Evolutionary conservation across 768 basidiomycete genomes (phyloP).

Genomic region (Boletus tylopilopsis): DNA sequence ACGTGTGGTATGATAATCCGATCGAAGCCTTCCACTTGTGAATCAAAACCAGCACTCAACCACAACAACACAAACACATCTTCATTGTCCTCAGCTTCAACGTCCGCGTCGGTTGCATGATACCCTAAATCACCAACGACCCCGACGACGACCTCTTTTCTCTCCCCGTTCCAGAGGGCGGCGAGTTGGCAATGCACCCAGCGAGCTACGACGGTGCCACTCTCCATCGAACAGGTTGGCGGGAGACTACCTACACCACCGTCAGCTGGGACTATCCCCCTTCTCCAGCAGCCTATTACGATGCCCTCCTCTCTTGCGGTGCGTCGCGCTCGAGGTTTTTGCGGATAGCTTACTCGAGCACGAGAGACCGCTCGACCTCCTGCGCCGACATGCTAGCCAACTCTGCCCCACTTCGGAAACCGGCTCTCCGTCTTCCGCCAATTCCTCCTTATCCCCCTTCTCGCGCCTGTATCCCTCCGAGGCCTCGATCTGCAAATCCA

Average conservation of each 20-base stretch:
- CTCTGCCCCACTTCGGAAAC: not conserved
- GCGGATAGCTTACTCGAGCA: constrained; percentile 21
- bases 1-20: constrained; percentile 3
- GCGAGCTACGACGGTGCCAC: constrained; percentile 1
- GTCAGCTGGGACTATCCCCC: constrained; percentile 23
- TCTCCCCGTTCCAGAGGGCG: not conserved
- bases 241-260: constrained; percentile 11
- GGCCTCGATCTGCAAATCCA: constrained; percentile 8
- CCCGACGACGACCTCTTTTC: not conserved
- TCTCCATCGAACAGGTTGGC: constrained; percentile 6
- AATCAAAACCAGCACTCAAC: not conserved
- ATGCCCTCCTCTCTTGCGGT: constrained; percentile 24
- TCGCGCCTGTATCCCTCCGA: not conserved
- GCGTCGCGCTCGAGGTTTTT: constrained; percentile 27
- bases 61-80: not conserved
- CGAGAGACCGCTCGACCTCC: not conserved
- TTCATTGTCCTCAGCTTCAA: not conserved
- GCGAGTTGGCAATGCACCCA: constrained; percentile 15
- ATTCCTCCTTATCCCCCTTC: not conserved
- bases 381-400: not conserved
- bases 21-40: not conserved
- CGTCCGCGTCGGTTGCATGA: not conserved
- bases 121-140: not conserved
- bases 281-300: constrained; percentile 8
- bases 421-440: not conserved